These are phyloP conservation scores for Trifolium subterraneum DNA, from an alignment of 306 rosid species.

Conservation along the genomic window DNA sequence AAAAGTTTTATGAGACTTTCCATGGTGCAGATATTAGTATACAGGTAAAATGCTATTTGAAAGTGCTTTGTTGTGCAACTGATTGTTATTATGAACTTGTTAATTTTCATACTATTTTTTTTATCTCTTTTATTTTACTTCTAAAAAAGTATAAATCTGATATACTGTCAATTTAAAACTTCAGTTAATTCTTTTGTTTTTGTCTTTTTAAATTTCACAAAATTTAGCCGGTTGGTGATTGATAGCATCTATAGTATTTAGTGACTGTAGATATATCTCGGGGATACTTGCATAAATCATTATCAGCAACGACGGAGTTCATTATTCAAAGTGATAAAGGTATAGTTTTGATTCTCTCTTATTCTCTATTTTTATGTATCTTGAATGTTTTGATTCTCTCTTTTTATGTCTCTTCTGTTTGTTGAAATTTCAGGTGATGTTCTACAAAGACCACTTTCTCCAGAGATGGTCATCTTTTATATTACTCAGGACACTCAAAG, in stretches of 20 bases:
- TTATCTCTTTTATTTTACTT: not conserved
- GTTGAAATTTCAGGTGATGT: slow-evolving; percentile 65
- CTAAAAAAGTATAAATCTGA: slow-evolving; percentile 3
- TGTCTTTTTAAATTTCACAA: not conserved
- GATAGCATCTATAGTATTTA: slow-evolving; percentile 70
- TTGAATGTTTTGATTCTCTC: slow-evolving; percentile 16
- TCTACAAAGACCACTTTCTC: slow-evolving; percentile 69
- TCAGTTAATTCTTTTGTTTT: not conserved
- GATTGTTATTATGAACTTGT: slow-evolving; percentile 11
- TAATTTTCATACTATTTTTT: slow-evolving; percentile 5
- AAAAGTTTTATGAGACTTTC: slow-evolving; percentile 83
- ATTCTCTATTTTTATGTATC: slow-evolving; percentile 16
- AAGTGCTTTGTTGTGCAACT: slow-evolving; percentile 27
- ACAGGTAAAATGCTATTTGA: slow-evolving; percentile 62
- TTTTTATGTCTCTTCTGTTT: slow-evolving; percentile 22
- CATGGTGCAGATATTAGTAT: slow-evolving; percentile 84
- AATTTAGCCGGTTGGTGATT: slow-evolving; percentile 46
- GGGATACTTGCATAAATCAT: slow-evolving; percentile 85
- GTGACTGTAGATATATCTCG: slow-evolving; percentile 78
- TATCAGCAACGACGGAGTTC: slow-evolving; percentile 82
- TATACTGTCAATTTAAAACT: not conserved
- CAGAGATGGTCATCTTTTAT: slow-evolving; percentile 85
- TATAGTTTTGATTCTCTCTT: slow-evolving; percentile 24
- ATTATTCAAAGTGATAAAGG: slow-evolving; percentile 87
- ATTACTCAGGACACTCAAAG: slow-evolving; percentile 96